Evolutionary conservation across 2,329 filamentous ascomycete genomes (phyloP), one percentile per base, ranked within the genome.

Genomic region (Colletotrichum musicola): DNA sequence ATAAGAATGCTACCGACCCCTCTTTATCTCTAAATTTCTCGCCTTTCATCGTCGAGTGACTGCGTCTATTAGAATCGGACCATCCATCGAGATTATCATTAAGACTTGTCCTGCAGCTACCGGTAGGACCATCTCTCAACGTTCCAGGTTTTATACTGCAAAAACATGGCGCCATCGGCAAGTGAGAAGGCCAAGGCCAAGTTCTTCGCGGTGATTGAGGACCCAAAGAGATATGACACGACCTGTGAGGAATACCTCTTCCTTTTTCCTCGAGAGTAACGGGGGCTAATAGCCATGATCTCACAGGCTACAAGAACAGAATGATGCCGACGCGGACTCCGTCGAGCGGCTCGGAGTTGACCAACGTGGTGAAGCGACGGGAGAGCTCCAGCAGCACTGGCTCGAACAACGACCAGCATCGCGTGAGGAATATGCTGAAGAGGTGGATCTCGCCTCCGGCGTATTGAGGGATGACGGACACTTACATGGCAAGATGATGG

Each of bases 251-350:
- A 5, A 0, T n/a, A 4, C 22, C 22, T 25, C 2, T 1, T 25
- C 35, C 53, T 3, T 16, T 16, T 6, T 9, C 3, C 1, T n/a
- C 6, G 7, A 12, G 4, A 13, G 22, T 25, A 4, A 4, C 4
- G 22, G 4, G 3, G 22, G 22, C 22, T 25, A 25, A 25, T 25
- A 25, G 22, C 1, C 4, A 25, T 22, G 20, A 22, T 25, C 38
- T 53, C 5, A 54, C 46, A 68, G 65, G 63, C 55, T 68, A 54
- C 35, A 68, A 65, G 35, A 68, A 68, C 38, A 55, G 65, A 30
- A 40, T 58, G 4, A 60, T 68, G 65, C 54, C 56, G 18, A 68
- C 65, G n/a, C 25, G 65, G 30, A 68, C 62, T 4, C 65, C 65
- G 16, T 68, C 65, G 30, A 49, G 62, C 1, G 65, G 65, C 18